Percentiles rank a stretch among this genome's conserved stretches.
phyloP scores from a whole-genome alignment of 257 asterid species.

The Jasminum sambac region DNA sequence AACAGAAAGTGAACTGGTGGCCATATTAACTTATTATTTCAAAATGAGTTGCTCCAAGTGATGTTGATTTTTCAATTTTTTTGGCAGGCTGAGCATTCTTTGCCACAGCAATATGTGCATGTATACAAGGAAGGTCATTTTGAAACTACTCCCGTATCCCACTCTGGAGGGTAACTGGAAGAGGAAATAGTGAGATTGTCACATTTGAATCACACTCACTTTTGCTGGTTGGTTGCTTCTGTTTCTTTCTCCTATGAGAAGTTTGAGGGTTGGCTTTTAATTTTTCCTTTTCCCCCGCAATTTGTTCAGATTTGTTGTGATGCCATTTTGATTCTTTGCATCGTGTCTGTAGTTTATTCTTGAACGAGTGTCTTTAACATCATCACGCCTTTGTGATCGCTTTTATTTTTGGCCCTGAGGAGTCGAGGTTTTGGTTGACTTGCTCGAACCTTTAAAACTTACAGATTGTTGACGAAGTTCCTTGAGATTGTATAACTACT shows the following conservation, averaged over 20 bases:
- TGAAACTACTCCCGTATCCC: slow-evolving; percentile 80
- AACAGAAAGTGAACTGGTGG: neutral
- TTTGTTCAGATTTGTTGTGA: slow-evolving; percentile 11
- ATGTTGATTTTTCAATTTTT: neutral
- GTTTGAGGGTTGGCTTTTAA: slow-evolving; percentile 26
- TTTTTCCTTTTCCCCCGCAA: slow-evolving; percentile 4
- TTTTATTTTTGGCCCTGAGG: neutral
- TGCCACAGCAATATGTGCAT: slow-evolving; percentile 88
- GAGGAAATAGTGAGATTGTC: neutral
- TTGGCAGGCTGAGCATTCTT: slow-evolving; percentile 81
- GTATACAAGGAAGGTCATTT: slow-evolving; percentile 77
- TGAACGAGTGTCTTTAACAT: neutral
- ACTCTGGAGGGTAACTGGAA: slow-evolving; percentile 74
- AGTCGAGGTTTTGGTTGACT: neutral
- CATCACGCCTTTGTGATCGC: neutral
- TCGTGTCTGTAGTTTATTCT: slow-evolving; percentile 15
- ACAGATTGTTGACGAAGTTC: neutral
- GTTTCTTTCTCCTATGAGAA: slow-evolving; percentile 16
- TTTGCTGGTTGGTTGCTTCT: slow-evolving; percentile 22
- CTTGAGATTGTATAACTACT: neutral
- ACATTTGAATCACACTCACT: neutral
- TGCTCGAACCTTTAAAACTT: neutral
- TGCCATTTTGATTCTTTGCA: slow-evolving; percentile 9
- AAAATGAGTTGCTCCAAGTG: neutral
- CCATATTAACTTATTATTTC: neutral